Base-by-base conservation (phyloP, 2,329 filamentous ascomycete genomes). In the Trichoderma brevicompactum region DNA sequence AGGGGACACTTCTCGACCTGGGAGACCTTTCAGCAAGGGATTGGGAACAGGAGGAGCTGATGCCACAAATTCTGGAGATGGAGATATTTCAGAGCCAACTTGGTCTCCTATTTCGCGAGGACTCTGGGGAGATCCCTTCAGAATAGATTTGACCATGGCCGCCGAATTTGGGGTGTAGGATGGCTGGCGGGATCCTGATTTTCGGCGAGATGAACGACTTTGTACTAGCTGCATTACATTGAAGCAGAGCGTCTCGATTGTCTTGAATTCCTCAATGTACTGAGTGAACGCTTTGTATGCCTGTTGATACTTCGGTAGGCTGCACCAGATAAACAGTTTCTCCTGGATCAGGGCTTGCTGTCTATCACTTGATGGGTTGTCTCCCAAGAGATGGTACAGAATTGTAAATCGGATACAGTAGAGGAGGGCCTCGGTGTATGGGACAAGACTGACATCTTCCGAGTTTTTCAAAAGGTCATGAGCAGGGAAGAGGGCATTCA, bases 1-100 rank as follows among this genome's bases (percentile, higher is more conserved):
- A 3, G 72, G 72, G 0, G 76, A 77, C 9, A 79, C 67, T 59
- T 80, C 78, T 60, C 78, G 73, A 2, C 78, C 78, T 0, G 79
- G 78, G 64, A 78, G 74, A 6, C 78, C 77, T 56, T 68, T 72
- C 9, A 79, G 72, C 0, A 80, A 72, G 84, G 78, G 94, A 38
- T 74, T 71, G 0, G 70, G 71, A 7, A 68, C 66, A 5, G 69
- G 56, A 23, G 68, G 66, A 0, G 65, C 64, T 1, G 68, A 65
- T 3, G 61, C 56, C 19, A 63, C 55, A 10, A 43, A 58, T 19
- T 59, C 43, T 36, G 44, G 54, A 17, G 65, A 66, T 5, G 48
- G 23, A 6, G 65, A 56, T 8, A 60, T 19, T 49, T 59, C 59
- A 23, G 59, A 46, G 19, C 49, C 61, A 15, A 65, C 56, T 7